Conservation (phyloP, 176 grass and related monocot genomes). For the Pontederia crassipes region DNA sequence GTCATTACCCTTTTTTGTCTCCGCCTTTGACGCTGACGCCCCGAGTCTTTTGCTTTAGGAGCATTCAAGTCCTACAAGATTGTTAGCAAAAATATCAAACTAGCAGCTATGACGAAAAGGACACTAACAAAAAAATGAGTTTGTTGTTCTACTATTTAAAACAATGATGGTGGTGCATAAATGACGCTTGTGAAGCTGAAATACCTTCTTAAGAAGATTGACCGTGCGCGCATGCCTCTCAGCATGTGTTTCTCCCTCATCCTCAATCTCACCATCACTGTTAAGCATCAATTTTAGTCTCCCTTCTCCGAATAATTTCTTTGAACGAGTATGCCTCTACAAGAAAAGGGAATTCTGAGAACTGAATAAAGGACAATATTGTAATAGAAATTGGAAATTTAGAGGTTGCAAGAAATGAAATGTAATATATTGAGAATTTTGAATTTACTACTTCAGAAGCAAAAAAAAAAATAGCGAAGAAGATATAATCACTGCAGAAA, state of each 20-base stretch:
- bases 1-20: slow-evolving; percentile 58
- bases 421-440: neutral
- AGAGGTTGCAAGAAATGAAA: neutral
- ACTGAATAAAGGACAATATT: neutral
- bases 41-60: slow-evolving; percentile 58
- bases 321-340: slow-evolving; percentile 71
- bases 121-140: neutral
- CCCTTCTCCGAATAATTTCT: slow-evolving; percentile 68
- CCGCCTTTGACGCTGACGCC: slow-evolving; percentile 48
- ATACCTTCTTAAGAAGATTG: slow-evolving; percentile 25
- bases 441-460: too few relatives aligned
- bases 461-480: too few relatives aligned
- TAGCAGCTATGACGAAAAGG: neutral
- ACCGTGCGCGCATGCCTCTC: slow-evolving; percentile 80
- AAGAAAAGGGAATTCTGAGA: slow-evolving; percentile 13
- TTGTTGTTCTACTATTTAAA: neutral
- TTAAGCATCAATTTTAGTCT: slow-evolving; percentile 86
- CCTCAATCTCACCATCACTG: slow-evolving; percentile 83
- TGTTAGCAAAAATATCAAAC: slow-evolving; percentile 7
- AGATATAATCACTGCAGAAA: too few relatives aligned
- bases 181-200: slow-evolving; percentile 25
- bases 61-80: slow-evolving; percentile 39
- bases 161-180: neutral
- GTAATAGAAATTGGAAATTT: neutral
- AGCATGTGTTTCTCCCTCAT: slow-evolving; percentile 84